Evolutionary conservation across 768 basidiomycete genomes (phyloP).

Genomic region (Macrolepiota albuminosa): DNA sequence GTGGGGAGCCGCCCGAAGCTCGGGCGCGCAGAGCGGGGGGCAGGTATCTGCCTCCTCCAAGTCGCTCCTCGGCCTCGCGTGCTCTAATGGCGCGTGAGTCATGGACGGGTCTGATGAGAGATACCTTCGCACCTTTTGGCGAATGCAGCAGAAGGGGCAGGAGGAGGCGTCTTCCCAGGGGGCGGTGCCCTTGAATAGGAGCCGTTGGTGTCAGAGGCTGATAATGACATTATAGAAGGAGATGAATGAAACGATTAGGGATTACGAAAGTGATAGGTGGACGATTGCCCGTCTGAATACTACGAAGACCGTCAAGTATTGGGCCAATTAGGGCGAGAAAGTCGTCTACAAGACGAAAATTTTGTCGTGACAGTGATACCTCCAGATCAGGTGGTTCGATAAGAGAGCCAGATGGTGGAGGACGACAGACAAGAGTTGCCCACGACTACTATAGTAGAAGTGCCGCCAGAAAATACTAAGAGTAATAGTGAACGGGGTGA

Average conservation of each 20-base stretch:
- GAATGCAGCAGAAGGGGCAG: slow-evolving; percentile 85
- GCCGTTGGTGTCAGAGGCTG: slow-evolving; percentile 75
- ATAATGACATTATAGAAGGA: slow-evolving; percentile 86
- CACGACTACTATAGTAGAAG: slow-evolving; percentile 50
- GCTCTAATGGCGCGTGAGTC: slow-evolving; percentile 45
- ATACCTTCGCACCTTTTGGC: slow-evolving; percentile 65
- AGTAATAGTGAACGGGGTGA: slow-evolving; percentile 37
- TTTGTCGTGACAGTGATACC: slow-evolving; percentile 17
- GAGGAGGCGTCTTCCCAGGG: slow-evolving; percentile 87
- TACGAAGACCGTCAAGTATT: slow-evolving; percentile 22
- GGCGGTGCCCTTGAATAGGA: slow-evolving; percentile 74
- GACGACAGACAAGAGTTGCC: slow-evolving; percentile 35
- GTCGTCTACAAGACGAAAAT: slow-evolving; percentile 18
- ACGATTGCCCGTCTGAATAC: slow-evolving; percentile 27
- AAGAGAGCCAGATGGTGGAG: slow-evolving; percentile 19
- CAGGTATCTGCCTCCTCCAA: slow-evolving; percentile 61
- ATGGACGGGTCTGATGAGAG: slow-evolving; percentile 8
- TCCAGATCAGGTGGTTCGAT: slow-evolving; percentile 18
- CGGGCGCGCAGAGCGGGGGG: slow-evolving; percentile 78
- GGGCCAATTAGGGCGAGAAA: slow-evolving; percentile 27
- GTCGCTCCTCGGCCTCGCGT: slow-evolving; percentile 74
- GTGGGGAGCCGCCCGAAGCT: slow-evolving; percentile 66
- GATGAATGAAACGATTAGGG: slow-evolving; percentile 71
- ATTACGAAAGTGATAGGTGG: slow-evolving; percentile 53
- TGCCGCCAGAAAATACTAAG: slow-evolving; percentile 51